Base-by-base conservation (phyloP, 1,284 basidiomycete species). In the Mycosarcoma mackinlayi region DNA sequence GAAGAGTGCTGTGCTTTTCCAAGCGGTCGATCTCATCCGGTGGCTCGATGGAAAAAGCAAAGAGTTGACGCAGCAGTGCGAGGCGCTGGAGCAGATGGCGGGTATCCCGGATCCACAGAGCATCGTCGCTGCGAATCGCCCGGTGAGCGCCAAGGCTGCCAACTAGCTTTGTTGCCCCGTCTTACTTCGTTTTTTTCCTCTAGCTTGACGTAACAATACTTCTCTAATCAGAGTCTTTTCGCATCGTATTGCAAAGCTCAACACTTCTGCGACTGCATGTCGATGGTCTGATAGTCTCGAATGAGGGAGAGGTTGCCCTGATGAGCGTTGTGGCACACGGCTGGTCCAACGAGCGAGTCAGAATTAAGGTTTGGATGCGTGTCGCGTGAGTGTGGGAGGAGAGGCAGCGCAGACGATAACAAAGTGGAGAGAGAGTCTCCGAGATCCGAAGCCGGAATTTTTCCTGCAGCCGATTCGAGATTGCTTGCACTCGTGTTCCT, bases 1-100 rank as follows among this genome's bases (percentile, higher is more conserved):
- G 38, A 82, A 82, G 58, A 76, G 73, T 34, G 80, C 80, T 0
- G 80, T 81, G 13, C 67, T 82, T 10, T 82, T 82, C 60, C 79
- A 82, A 48, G 77, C 79, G 14, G 77, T 82, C 10, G 80, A 82
- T 47, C 55, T 82, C 39, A 71, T 82, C 33, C 54, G 68, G 25
- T 82, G 80, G 80, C 55, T 82, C 10, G 68, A 81, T 6, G 75
- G 60, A 6, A 76, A 72, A 40, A 80, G 78, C 48, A 59, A 57
- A 21, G 58, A 65, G 19, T 40, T 82, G 7, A 58, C 57, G 18
- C 41, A 34, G 18, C 73, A 81, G 37, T 76, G 78, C 40, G 57
- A 70, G 31, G 58, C 62, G 34, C 40, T 82, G 13, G 79, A 81
- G 38, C 30, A 37, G 47, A 24, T 67, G 11, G 69, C 69, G n/a